Conservation (phyloP, 352 stramenopile species). For the Pythium insidiosum region DNA sequence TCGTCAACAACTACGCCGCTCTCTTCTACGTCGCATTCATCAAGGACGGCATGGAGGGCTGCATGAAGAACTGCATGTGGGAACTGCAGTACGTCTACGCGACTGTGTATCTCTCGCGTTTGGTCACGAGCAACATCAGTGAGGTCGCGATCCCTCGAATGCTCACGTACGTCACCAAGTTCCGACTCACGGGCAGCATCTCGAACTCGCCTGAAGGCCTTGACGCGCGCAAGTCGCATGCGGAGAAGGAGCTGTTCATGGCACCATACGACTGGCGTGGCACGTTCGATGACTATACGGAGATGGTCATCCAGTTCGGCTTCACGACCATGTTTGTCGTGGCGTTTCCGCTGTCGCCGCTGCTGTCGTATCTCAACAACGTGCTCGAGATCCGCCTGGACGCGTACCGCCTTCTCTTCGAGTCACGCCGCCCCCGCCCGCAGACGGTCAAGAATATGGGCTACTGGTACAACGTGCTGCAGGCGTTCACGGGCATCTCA, state of each 20-base stretch:
- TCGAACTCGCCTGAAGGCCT: slow-evolving; percentile 21
- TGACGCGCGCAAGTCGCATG: slow-evolving; percentile 25
- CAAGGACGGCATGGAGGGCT: slow-evolving; percentile 73
- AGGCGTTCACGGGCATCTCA: slow-evolving; percentile 84
- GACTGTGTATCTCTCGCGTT: slow-evolving; percentile 87
- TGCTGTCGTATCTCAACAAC: slow-evolving; percentile 91
- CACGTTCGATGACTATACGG: slow-evolving; percentile 91
- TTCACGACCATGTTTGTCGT: slow-evolving; percentile 89
- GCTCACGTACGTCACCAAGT: slow-evolving; percentile 66
- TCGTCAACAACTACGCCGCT: slow-evolving; percentile 93
- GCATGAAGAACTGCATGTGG: slow-evolving; percentile 72
- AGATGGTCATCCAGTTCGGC: slow-evolving; percentile 87
- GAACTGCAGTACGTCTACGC: slow-evolving; percentile 89
- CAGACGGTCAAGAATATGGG: slow-evolving; percentile 83
- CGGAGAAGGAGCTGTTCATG: slow-evolving; percentile 71
- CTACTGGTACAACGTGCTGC: slow-evolving; percentile 89
- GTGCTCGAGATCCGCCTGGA: slow-evolving; percentile 90
- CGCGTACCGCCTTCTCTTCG: slow-evolving; percentile 76
- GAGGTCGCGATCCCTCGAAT: slow-evolving; percentile 69
- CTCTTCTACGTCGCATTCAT: slow-evolving; percentile 93
- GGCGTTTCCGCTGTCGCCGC: slow-evolving; percentile 89
- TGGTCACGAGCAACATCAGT: slow-evolving; percentile 76
- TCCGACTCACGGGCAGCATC: slow-evolving; percentile 47
- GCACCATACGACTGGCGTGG: slow-evolving; percentile 76
- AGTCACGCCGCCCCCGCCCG: slow-evolving; percentile 75